These are phyloP conservation scores for Naganishia cerealis DNA, from an alignment of 1,284 basidiomycete genomes.

Conservation along the genomic window DNA sequence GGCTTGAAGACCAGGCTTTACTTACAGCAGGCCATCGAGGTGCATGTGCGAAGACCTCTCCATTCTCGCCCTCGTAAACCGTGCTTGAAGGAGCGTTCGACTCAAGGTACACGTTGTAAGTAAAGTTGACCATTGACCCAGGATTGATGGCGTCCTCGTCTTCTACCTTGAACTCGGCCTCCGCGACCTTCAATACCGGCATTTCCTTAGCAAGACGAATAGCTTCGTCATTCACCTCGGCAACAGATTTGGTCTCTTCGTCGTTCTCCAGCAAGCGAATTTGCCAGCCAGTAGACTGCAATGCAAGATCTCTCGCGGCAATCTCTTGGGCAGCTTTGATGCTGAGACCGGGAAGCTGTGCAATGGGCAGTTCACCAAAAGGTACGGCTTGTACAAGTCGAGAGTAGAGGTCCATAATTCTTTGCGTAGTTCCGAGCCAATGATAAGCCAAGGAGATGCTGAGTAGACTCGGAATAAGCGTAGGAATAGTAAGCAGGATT, in stretches of 20 bases:
- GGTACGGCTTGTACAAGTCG: constrained; percentile 82
- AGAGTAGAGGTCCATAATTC: constrained; percentile 78
- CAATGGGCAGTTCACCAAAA: constrained; percentile 60
- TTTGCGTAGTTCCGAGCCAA: constrained; percentile 82
- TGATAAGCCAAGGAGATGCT: constrained; percentile 82
- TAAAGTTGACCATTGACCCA: constrained; percentile 81
- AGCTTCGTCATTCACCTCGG: constrained; percentile 63
- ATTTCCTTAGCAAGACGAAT: constrained; percentile 68
- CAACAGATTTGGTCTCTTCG: constrained; percentile 22
- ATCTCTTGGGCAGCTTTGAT: constrained; percentile 58
- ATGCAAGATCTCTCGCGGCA: constrained; percentile 47
- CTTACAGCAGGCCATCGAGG: constrained; percentile 84
- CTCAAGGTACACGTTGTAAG: constrained; percentile 72
- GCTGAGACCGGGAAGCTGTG: constrained; percentile 74
- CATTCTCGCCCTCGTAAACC: constrained; percentile 56
- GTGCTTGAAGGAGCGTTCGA: constrained; percentile 59
- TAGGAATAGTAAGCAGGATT: constrained; percentile 68
- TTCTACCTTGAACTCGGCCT: constrained; percentile 85
- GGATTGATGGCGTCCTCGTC: constrained; percentile 87
- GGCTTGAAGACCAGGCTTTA: constrained; percentile 28
- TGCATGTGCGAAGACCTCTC: constrained; percentile 74
- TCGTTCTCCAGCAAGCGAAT: constrained; percentile 56
- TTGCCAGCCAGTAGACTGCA: constrained; percentile 58
- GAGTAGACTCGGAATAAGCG: constrained; percentile 77
- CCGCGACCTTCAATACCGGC: constrained; percentile 78